Evolutionary conservation across 1,139 yeast species (phyloP), one percentile per base, ranked within the genome.

Genomic region (Geotrichum phurueaensis): DNA sequence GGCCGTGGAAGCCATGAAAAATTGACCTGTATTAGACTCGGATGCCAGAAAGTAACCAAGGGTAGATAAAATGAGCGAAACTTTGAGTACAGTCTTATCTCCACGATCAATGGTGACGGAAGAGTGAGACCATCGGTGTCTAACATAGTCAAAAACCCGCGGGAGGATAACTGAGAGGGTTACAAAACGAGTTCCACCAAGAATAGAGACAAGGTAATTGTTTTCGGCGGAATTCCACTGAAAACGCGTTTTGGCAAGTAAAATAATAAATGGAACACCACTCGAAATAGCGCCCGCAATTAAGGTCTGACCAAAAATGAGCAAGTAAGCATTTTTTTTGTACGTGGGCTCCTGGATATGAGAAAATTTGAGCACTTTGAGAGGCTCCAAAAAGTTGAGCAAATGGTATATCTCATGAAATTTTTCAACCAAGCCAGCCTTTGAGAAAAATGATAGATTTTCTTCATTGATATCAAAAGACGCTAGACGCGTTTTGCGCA

Each of bases 231-330:
- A 79, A 1, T 75, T 74, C 89, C 94, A 86, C 27, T 78, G 67
- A 70, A 84, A 88, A 51, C 69, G 71, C 69, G 79, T 83, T 33
- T 86, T 81, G 0, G 86, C 81, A 67, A 83, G 87, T 43, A 89
- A 74, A 1, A 86, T 70, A 23, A 81, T 64, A 1, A 85, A 73
- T 23, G 82, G 80, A 6, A 80, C 79, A 31, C 73, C 62, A 1
- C 78, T 76, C 10, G 72, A 65, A 1, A 73, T 69, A 49, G 70
- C 60, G 53, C 67, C 71, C 25, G 79, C 63, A 1, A 82, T 77
- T 10, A 74, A 61, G 7, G 83, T 73, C 63, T 85, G 87, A 56
- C 81, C 72, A 0, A 71, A 36, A 0, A 86, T 75, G 43, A 89
- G 70, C 0, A 80, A 63, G 0, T 83, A 18, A 0, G 84, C 81